Percentiles rank a stretch among this genome's conserved stretches.
phyloP scores from a whole-genome alignment of 177 flowering plant species.

The Vitis hybrid region DNA sequence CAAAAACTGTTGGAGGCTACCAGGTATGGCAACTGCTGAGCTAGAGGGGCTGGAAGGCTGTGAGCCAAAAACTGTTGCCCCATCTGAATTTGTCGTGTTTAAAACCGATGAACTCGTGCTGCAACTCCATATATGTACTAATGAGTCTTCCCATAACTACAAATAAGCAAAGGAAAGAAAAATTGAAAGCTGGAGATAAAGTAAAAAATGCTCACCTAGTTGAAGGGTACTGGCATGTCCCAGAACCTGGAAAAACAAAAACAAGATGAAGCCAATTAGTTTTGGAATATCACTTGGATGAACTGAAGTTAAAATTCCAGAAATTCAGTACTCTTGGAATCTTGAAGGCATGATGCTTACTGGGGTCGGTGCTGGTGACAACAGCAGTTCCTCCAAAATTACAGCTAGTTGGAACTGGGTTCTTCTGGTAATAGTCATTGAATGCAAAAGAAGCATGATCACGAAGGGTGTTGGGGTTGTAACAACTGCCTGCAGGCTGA shows the following conservation, averaged over 20 bases:
- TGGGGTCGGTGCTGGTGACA: slow-evolving; percentile 70
- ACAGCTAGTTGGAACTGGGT: slow-evolving; percentile 82
- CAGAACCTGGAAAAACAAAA: slow-evolving; percentile 48
- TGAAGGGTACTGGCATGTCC: slow-evolving; percentile 59
- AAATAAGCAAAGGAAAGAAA: not conserved
- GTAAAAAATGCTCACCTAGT: slow-evolving; percentile 45
- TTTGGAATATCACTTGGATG: not conserved
- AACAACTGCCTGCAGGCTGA: slow-evolving; percentile 67
- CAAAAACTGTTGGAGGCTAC: not conserved
- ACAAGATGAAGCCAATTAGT: not conserved
- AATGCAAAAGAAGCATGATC: slow-evolving; percentile 95
- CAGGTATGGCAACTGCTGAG: slow-evolving; percentile 6
- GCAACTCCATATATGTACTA: slow-evolving; percentile 18
- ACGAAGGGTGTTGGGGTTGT: slow-evolving; percentile 55
- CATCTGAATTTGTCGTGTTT: slow-evolving; percentile 65
- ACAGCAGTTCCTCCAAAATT: slow-evolving; percentile 83
- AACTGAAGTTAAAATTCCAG: not conserved
- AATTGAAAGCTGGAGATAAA: not conserved
- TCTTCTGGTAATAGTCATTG: slow-evolving; percentile 81
- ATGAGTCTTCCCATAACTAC: not conserved
- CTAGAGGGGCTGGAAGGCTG: slow-evolving; percentile 32
- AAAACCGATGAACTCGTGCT: slow-evolving; percentile 63
- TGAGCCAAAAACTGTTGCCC: slow-evolving; percentile 58
- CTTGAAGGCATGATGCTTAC: slow-evolving; percentile 39
- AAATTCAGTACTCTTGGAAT: no score